Evolutionary conservation across 1,139 yeast genomes (phyloP).

Genomic region (Lodderomyces parapsilosis): DNA sequence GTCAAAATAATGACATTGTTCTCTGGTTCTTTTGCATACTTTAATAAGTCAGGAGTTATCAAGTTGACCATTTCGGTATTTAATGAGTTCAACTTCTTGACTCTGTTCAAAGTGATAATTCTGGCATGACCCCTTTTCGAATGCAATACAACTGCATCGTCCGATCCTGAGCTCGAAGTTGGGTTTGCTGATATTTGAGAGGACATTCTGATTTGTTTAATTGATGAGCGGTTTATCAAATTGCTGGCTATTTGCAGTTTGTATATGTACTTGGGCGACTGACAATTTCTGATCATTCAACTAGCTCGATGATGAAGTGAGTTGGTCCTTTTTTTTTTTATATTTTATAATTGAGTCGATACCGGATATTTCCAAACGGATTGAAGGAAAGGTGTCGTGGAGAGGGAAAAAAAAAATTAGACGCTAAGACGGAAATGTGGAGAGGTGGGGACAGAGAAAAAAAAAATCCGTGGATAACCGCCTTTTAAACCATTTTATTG

Average conservation of each 20-base stretch:
- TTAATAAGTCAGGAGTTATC: conserved; percentile 72
- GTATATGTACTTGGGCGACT: not conserved
- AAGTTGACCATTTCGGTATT: conserved; percentile 74
- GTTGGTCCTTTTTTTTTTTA: not conserved
- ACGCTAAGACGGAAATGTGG: not conserved
- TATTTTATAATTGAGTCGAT: not conserved
- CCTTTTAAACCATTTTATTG: too few species aligned
- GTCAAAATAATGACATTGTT: conserved; percentile 68
- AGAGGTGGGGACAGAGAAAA: not conserved
- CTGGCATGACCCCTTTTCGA: conserved; percentile 66
- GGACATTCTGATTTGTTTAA: conserved; percentile 3
- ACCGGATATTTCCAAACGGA: conserved; percentile 1
- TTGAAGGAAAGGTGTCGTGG: not conserved
- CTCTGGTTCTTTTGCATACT: conserved; percentile 67
- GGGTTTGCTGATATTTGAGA: conserved; percentile 9
- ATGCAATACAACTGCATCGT: conserved; percentile 59
- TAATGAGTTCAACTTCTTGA: conserved; percentile 81
- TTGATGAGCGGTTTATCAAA: not conserved
- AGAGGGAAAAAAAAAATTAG: not conserved
- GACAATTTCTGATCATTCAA: not conserved
- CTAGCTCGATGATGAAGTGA: too few species aligned
- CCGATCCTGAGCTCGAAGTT: conserved; percentile 17
- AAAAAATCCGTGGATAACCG: not conserved
- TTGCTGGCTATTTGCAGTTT: not conserved
- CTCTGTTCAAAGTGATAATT: conserved; percentile 73